Conservation (phyloP, 768 basidiomycete genomes). For the Pleurotus eryngii region DNA sequence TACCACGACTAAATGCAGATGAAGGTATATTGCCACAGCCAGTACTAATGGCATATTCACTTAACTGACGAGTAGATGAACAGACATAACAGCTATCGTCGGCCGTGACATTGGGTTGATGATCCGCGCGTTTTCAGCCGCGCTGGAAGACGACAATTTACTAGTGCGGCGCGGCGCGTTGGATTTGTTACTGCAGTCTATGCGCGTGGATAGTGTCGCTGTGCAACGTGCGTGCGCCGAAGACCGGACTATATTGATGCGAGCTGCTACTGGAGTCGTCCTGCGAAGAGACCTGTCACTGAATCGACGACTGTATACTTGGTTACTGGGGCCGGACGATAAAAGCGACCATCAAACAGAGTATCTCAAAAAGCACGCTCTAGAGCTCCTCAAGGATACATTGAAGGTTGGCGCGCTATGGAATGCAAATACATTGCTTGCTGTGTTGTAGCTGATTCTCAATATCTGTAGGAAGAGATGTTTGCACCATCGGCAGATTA, state of each 20-base stretch:
- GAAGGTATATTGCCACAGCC: slow-evolving; percentile 48
- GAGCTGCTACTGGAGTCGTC: slow-evolving; percentile 83
- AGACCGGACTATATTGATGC: slow-evolving; percentile 83
- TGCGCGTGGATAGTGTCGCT: slow-evolving; percentile 69
- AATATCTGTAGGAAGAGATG: slow-evolving; percentile 65
- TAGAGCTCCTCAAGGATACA: slow-evolving; percentile 69
- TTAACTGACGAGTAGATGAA: background rate
- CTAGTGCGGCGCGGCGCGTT: slow-evolving; percentile 84
- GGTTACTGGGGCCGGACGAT: slow-evolving; percentile 87
- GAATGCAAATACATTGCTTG: background rate
- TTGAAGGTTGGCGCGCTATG: slow-evolving; percentile 50
- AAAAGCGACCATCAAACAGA: slow-evolving; percentile 68
- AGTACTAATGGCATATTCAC: background rate
- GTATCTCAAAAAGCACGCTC: slow-evolving; percentile 65
- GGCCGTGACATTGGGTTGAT: slow-evolving; percentile 90
- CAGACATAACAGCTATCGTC: slow-evolving; percentile 68
- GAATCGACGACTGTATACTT: slow-evolving; percentile 88
- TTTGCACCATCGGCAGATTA: slow-evolving; percentile 67
- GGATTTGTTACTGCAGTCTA: slow-evolving; percentile 77
- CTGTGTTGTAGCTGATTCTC: too few species aligned
- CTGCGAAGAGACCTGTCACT: slow-evolving; percentile 89
- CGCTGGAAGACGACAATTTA: slow-evolving; percentile 90
- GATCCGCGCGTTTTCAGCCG: slow-evolving; percentile 88
- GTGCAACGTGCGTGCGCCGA: slow-evolving; percentile 65
- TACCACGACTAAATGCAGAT: slow-evolving; percentile 66